Evolutionary conservation across 2,329 filamentous ascomycete species (phyloP), one percentile per base, ranked within the genome.

Genomic region (Mycocentrospora acerina): DNA sequence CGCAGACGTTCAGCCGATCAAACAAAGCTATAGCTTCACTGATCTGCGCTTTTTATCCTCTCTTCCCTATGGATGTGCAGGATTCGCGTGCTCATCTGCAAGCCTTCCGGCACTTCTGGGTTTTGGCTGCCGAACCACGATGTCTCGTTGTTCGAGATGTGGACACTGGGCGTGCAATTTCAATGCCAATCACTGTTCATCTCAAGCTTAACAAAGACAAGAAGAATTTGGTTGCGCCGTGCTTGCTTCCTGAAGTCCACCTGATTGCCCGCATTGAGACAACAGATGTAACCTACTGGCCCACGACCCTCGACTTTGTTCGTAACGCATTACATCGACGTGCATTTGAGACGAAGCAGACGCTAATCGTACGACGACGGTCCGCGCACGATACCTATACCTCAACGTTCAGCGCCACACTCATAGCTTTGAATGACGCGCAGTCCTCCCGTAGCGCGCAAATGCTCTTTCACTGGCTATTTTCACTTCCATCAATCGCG

Each of bases 21-120:
- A 85, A 96, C 60, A 74, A 94, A 37, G 90, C 91, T 8, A 83
- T 95, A 32, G 91, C 89, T 2, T 82, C 88, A 10, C 75, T 98
- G 6, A 80, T 98, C 7, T 85, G 93, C 29, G 86, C 93, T 1
- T 95, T 98, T 66, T 98, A 98, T 60, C 93, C 93, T 0, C 78
- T 96, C 14, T 96, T 95, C 63, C 93, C 93, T 0, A 85, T 81
- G 8, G 85, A 82, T 19, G 88, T 97, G 2, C 86, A 95, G 57
- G 93, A 98, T 70, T 97, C 97, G 61, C 86, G 88, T 50, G 90
- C 89, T 9, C 93, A 98, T 58, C 77, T 98, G 5, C 93, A 98
- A 71, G 93, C 94, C 3, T 93, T 98, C 71, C 83, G 94, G 4
- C 91, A 98, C 68, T 87, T 98, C 60, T 98, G 93, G 93, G 91